Evolutionary conservation across 768 basidiomycete species (phyloP), one percentile per base, ranked within the genome.

Genomic region (Termitomyces sp.): DNA sequence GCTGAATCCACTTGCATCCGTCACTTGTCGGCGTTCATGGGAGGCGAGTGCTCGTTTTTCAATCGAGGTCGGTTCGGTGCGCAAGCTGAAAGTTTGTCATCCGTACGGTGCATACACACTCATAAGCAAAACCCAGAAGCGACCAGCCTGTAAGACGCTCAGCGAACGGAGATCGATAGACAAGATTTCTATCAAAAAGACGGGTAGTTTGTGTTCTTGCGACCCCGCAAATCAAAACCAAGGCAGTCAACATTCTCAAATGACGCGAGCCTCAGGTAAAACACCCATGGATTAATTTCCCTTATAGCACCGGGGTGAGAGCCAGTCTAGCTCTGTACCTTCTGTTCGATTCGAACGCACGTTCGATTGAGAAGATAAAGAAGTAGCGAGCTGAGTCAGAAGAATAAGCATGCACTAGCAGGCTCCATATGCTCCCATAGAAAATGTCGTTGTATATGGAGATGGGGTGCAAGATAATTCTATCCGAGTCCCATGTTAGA

Each of bases 171-270:
- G 75, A 76, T 14, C 64, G 63, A 62, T 78, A 79, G 8, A 64
- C 77, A 29, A 78, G 59, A 62, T 79, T 80, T 44, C 71, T 69
- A 51, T 75, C 71, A 35, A 75, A 68, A 11, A 70, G 57, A 14
- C 23, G 49, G 9, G 65, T 66, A 16, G 63, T 53, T 19, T 54
- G 58, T 0, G 46, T 35, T 35, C 59, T 57, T 23, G 17, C 49
- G 21, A 53, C 40, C 29, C 56, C 51, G 16, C 25, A 29, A 10
- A 29, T 29, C 27, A 45, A 45, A 29, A 27, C 4, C 44, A 45
- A 45, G 44, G 44, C 27, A n/a, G 4, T 45, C 27, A 45, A 45
- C 44, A 45, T 44, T 16, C 9, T 27, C n/a, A n/a, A n/a, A n/a
- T 27, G 25, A 16, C 25, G 14, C 16, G 43, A 44, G 43, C n/a